Base-by-base conservation (phyloP, 306 rosid genomes). In the Rubus parviflorus region DNA sequence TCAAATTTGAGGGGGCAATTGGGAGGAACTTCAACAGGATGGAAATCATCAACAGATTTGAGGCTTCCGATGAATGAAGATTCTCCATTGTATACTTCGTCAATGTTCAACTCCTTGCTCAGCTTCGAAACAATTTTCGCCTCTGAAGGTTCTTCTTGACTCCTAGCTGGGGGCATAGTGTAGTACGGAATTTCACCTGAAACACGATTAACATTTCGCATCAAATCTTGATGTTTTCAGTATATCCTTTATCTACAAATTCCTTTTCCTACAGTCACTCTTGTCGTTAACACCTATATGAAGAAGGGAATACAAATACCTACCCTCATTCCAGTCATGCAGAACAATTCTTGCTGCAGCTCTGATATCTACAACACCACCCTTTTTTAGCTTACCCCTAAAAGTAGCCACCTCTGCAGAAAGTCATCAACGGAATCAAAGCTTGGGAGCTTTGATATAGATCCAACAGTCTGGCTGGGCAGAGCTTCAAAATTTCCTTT, bases 291-390 rank as follows among this genome's bases (percentile, higher is more conserved):
- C 35, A 77, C 10, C 37, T 35, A 40, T 2, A 49, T 0, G 38
- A 56, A 62, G 68, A 5, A 43, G 65, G 22, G 16, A 54, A 68
- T 47, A 79, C 17, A 35, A 14, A 74, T 53, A 41, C 79, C 58
- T 87, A 96, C 99, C 99, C 80, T 88, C 90, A 45, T 96, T 96
- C 98, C 99, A 96, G 80, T 96, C 99, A 68, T 87, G 98, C 79
- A 96, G 94, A 79, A 96, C 74, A 14, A 96, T 96, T 85, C 92
- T 88, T 43, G 99, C 99, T n/a, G 97, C 83, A 75, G 99, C 88
- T 8, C 73, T 88, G 22, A 84, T 68, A 79, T 96, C 99, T 75
- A 90, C 85, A 62, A 92, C 40, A 65, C 97, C 99, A 53, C 99
- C 98, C 81, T 89, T 96, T 82, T 91, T 96, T 43, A 93, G 97